Evolutionary conservation across 805 yeast species (phyloP), one percentile per base, ranked within the genome.

Genomic region (Candida insectorum): DNA sequence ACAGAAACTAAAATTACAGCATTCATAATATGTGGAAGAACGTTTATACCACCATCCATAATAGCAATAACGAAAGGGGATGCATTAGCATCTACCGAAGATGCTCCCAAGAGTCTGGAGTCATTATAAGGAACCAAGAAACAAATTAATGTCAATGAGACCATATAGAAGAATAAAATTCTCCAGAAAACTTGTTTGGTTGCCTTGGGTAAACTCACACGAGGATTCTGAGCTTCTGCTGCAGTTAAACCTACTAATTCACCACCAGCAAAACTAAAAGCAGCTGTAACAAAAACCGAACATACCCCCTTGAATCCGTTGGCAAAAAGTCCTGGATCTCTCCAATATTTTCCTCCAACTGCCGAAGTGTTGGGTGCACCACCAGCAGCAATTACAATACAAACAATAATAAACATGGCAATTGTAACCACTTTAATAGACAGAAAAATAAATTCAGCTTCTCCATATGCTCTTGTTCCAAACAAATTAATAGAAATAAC

Each of bases 101-200:
- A 56, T 16, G 71, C 77, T 16, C 28, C 28, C 19, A 75, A 49
- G 34, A 81, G 64, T 40, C 75, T 56, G 1, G 53, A 46, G 39
- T 76, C 73, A 38, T 63, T 65, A 52, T 69, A 81, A 11, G 91
- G 89, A n/a, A 85, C 91, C 37, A 85, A 65, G 47, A 83, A 75
- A 26, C 88, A 82, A 23, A 67, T 59, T 36, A 67, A 47, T 68
- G 74, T 45, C 71, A 65, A 36, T 60, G 78, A 52, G 60, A 72
- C 41, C 54, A 85, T 67, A 62, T 85, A 85, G 53, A 85, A 84
- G 45, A 82, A 56, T 11, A 79, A 62, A 37, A 85, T 79, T 60
- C 93, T 72, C 89, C 91, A 84, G 61, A 85, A 82, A 3, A 83
- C 86, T 61, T 85, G 89, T 58, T 83, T 84, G 39, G 81, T 76